Conservation (phyloP, 1,139 yeast genomes). For the Debaryomyces nepalensis region DNA sequence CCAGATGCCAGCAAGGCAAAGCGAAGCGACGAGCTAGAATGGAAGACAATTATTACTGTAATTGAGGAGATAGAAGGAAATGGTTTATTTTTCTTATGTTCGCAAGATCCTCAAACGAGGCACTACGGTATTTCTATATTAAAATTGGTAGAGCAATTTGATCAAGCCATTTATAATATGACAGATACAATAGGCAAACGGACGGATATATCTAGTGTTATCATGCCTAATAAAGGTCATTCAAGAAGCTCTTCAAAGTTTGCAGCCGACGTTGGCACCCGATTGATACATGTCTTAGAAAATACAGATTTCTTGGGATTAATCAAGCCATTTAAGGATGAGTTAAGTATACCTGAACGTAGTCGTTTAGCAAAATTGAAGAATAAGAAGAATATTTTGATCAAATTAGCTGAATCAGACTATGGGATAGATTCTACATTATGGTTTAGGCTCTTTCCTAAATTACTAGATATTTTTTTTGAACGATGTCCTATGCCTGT, state of each 20-base stretch:
- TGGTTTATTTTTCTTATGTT: constrained; percentile 88
- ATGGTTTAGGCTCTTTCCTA: constrained; percentile 91
- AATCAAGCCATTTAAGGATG: constrained; percentile 60
- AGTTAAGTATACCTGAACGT: constrained; percentile 80
- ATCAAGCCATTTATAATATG: constrained; percentile 69
- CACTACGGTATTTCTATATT: constrained; percentile 76
- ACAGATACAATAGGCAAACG: constrained; percentile 29
- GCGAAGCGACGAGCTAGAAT: constrained; percentile 69
- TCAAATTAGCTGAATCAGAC: constrained; percentile 83
- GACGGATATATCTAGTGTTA: neutral
- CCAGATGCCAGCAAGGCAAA: constrained; percentile 32
- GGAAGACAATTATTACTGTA: constrained; percentile 78
- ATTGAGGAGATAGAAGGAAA: constrained; percentile 96
- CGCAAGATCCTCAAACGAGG: constrained; percentile 79
- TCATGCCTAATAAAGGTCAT: constrained; percentile 41
- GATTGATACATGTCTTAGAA: constrained; percentile 80
- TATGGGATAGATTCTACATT: constrained; percentile 94
- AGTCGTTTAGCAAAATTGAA: constrained; percentile 69
- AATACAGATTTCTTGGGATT: constrained; percentile 69
- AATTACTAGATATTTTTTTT: constrained; percentile 70
- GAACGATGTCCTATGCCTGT: constrained; percentile 90
- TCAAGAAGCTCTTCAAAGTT: constrained; percentile 68
- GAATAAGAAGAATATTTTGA: constrained; percentile 64
- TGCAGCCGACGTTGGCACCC: constrained; percentile 78
- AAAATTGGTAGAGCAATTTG: constrained; percentile 80